Evolutionary conservation across 1,284 basidiomycete species (phyloP), one percentile per base, ranked within the genome.

Genomic region (Ceratobasidium sp.): DNA sequence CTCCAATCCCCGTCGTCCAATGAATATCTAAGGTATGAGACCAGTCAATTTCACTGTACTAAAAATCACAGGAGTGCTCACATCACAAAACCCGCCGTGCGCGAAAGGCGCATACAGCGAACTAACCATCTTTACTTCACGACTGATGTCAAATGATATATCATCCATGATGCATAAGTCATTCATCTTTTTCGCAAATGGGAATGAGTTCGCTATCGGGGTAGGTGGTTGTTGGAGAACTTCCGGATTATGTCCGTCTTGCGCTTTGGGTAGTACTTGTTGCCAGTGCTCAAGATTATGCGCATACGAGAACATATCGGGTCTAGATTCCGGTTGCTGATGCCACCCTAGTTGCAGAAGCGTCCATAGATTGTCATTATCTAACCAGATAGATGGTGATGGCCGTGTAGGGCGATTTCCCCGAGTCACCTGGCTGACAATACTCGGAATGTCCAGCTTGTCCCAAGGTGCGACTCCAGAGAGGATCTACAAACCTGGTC

Each of bases 391-490:
- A 6, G 67, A 69, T 39, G 67, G 49, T 28, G 42, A 53, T 3
- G 67, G 67, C 2, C 67, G 67, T 18, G n/a, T 18, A 40, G 67
- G 67, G 9, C 67, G 67, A 53, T 69, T 69, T 6, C 67, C 67
- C n/a, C 67, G 49, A 53, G 67, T 55, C 4, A 69, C 67, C 23
- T 69, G 67, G 51, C 67, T 69, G 5, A 69, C 51, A 12, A 69
- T 69, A 56, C 67, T 69, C 1, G 67, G 67, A 40, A 69, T 69
- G 53, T 69, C 67, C 2, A 69, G 15, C 28, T 69, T 69, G 18
- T 69, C 67, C 67, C 67, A 69, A 15, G 67, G 67, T 15, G 67
- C 67, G 7, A 69, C 13, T 39, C 67, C 67, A 40, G 67, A 69
- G 28, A 69, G 40, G 23, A 69, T 69, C 67, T 69, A 20, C 15